Percentiles rank a stretch among this genome's conserved stretches.
Conservation (phyloP, 2,329 filamentous ascomycete genomes). For the Pseudocercospora musae region DNA sequence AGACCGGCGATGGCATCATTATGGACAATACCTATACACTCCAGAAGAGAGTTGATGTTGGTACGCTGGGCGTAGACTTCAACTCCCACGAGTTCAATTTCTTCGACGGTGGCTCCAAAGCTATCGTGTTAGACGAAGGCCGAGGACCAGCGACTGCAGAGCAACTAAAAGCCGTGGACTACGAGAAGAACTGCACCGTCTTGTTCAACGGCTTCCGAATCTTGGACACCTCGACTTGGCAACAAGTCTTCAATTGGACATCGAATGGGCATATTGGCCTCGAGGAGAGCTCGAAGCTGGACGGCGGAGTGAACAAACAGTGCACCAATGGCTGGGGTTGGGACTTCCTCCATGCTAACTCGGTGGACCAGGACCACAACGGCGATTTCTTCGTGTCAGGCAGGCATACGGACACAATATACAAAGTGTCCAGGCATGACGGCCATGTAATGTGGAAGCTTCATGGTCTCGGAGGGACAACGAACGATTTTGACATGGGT, state of each 20-base stretch:
- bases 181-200: constrained; percentile 11
- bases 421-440: constrained; percentile 46
- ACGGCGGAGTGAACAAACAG: constrained; percentile 4
- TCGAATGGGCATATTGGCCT: constrained; percentile 21
- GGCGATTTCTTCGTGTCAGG: constrained; percentile 54
- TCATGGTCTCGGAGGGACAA: neutral
- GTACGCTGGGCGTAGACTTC: constrained; percentile 16
- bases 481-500: constrained; percentile 15
- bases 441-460: constrained; percentile 52
- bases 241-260: constrained; percentile 37
- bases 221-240: constrained; percentile 34
- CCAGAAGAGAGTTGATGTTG: constrained; percentile 13
- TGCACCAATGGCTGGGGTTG: constrained; percentile 18
- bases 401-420: constrained; percentile 49
- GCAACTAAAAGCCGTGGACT: constrained; percentile 8
- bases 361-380: constrained; percentile 46
- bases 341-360: constrained; percentile 24
- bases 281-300: constrained; percentile 16
- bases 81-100: constrained; percentile 21
- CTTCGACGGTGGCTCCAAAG: constrained; percentile 13
- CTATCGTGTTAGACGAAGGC: constrained; percentile 13
- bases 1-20: constrained; percentile 9
- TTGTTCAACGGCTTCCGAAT: constrained; percentile 36
- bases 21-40: constrained; percentile 14
- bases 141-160: constrained; percentile 9